A percentile compares a stretch with the other conserved stretches of the same genome.
These are phyloP conservation scores for Corchorus capsularis DNA, from an alignment of 345 rosid species.

Conservation along the genomic window DNA sequence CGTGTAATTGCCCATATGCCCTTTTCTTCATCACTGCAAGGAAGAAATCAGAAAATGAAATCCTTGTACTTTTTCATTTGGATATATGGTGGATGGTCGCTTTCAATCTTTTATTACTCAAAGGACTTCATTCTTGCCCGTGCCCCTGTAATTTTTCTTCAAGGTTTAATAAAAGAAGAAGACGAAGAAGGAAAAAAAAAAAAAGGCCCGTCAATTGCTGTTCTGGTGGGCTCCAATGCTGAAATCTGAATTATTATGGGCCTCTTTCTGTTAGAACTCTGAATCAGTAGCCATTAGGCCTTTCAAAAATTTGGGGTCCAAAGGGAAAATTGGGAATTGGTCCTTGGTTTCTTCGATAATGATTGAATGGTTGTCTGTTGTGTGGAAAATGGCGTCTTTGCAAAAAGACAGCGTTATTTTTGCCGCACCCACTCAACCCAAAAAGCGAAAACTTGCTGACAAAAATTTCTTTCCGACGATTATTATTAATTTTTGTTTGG, in stretches of 20 bases:
- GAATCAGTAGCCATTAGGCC: not conserved
- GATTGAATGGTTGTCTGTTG: slow-evolving; percentile 28
- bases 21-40: not conserved
- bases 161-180: not conserved
- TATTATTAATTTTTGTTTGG: not conserved
- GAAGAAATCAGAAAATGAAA: slow-evolving; percentile 17
- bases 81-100: slow-evolving; percentile 10
- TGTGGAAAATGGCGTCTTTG: slow-evolving; percentile 4
- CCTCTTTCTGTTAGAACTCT: not conserved
- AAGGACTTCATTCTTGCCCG: not conserved
- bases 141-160: not conserved
- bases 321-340: not conserved
- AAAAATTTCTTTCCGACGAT: not conserved
- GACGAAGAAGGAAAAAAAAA: no score
- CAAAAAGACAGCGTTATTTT: not conserved
- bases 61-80: slow-evolving; percentile 13
- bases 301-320: not conserved
- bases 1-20: slow-evolving; percentile 10
- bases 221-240: slow-evolving; percentile 3
- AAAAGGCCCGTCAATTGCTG: not conserved
- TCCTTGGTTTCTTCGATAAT: slow-evolving; percentile 14
- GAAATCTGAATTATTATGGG: not conserved
- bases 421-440: not conserved
- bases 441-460: not conserved
- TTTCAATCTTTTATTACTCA: not conserved